These are phyloP conservation scores for Spizellomyces punctatus DNA, from an alignment of 192 early-diverging fungal genomes.

Conservation along the genomic window DNA sequence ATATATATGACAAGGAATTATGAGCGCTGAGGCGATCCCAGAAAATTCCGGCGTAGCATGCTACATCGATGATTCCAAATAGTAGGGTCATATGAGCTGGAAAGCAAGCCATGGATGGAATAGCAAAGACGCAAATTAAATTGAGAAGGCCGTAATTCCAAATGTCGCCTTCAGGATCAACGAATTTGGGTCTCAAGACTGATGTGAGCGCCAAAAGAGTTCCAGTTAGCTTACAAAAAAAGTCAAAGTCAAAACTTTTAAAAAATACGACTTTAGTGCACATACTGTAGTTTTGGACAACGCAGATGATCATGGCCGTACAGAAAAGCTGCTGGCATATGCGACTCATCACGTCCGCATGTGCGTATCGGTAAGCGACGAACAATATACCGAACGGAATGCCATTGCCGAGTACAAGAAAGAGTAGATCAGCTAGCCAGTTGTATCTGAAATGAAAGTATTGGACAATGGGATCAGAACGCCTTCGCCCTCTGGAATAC, in stretches of 20 bases:
- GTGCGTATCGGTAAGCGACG: background rate
- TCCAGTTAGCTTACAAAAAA: too few relatives aligned
- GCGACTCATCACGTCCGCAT: background rate
- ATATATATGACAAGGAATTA: background rate
- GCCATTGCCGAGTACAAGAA: background rate
- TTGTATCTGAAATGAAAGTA: background rate
- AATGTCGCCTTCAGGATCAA: constrained; percentile 28
- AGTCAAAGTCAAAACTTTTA: too few relatives aligned
- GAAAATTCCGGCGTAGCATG: background rate
- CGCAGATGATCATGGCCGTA: background rate
- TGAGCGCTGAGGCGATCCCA: background rate
- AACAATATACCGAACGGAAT: constrained; percentile 10
- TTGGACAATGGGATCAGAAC: background rate
- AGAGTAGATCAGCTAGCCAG: background rate
- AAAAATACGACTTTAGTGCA: background rate
- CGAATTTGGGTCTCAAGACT: constrained; percentile 25
- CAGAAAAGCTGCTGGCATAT: background rate
- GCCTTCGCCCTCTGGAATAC: background rate
- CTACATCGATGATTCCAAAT: background rate
- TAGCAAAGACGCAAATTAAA: constrained; percentile 11
- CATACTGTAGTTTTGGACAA: background rate
- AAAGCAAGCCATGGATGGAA: constrained; percentile 3
- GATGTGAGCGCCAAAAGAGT: too few relatives aligned
- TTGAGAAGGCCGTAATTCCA: constrained; percentile 26
- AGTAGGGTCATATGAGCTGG: background rate